Evolutionary conservation across 495 filamentous ascomycete genomes (phyloP).

Genomic region (Pseudomonodictys pantanalensis): DNA sequence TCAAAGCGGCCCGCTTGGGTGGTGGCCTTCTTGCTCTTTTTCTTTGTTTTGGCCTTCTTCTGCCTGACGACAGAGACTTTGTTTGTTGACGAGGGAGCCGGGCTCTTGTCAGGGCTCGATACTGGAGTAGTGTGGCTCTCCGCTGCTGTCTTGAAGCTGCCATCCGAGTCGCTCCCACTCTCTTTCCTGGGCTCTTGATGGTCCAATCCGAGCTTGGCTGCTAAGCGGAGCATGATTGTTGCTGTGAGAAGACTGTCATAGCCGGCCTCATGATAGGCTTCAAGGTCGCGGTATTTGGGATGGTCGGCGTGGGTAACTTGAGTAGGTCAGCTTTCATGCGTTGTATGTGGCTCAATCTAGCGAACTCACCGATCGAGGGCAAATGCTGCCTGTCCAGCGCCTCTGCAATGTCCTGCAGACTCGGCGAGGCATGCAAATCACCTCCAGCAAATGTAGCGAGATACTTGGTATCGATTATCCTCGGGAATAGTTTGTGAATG

Average conservation of each 20-base stretch:
- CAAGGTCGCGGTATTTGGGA: conserved; percentile 48
- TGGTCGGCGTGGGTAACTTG: conserved; percentile 46
- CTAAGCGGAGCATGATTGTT: conserved; percentile 60
- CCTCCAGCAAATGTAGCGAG: conserved; percentile 59
- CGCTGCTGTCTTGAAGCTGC: conserved; percentile 1
- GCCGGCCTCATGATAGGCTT: conserved; percentile 63
- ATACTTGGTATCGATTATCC: conserved; percentile 76
- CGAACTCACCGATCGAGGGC: conserved; percentile 49
- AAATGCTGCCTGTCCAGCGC: conserved; percentile 40
- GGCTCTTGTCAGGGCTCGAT: neutral
- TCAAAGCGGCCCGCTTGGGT: neutral
- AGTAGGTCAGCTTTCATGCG: conserved; percentile 10
- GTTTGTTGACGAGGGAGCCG: neutral
- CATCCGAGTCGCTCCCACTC: neutral
- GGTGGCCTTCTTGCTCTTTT: neutral
- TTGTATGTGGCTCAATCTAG: neutral
- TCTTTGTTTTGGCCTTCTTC: neutral
- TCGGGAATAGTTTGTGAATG: conserved; percentile 61
- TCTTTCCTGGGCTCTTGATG: neutral
- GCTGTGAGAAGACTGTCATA: conserved; percentile 72
- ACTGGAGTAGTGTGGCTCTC: neutral
- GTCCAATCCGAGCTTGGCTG: conserved; percentile 49
- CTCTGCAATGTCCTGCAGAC: conserved; percentile 51
- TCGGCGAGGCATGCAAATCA: conserved; percentile 50
- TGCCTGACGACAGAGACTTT: neutral